These are phyloP conservation scores for Puccinia horiana DNA, from an alignment of 1,284 basidiomycete species.

Conservation along the genomic window DNA sequence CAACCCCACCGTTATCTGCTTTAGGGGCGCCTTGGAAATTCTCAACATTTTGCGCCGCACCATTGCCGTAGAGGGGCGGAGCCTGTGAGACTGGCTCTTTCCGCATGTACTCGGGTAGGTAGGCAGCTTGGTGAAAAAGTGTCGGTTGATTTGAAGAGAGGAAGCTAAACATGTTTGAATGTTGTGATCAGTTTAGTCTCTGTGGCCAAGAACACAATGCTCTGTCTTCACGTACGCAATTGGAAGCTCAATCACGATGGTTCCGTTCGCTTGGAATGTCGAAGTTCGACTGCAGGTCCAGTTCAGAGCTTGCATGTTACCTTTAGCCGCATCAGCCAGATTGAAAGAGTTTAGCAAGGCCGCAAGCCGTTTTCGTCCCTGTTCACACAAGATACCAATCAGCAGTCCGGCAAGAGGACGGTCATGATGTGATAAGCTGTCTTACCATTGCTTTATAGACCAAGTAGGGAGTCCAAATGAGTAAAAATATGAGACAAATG, in stretches of 20 bases:
- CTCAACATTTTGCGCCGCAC: background rate
- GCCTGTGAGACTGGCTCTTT: constrained; percentile 11
- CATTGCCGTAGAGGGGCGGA: background rate
- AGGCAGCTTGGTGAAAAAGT: constrained; percentile 29
- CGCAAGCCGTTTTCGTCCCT: constrained; percentile 32
- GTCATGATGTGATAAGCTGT: background rate
- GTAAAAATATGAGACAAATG: constrained; percentile 10
- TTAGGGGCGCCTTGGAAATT: no score
- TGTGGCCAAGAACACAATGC: background rate
- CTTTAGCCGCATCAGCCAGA: constrained; percentile 24
- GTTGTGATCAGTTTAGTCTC: background rate
- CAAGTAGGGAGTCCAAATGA: constrained; percentile 45
- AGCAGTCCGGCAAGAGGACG: background rate
- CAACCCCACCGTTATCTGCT: background rate
- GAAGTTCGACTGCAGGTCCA: constrained; percentile 33
- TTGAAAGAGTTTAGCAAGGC: constrained; percentile 30
- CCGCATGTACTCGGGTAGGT: constrained; percentile 43
- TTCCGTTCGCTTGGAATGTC: constrained; percentile 37
- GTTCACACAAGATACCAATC: background rate
- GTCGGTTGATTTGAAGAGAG: constrained; percentile 36
- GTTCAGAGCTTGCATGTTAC: constrained; percentile 41
- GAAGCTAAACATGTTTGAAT: constrained; percentile 4
- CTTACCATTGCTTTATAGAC: constrained; percentile 28
- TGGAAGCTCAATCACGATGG: constrained; percentile 30
- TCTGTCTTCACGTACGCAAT: constrained; percentile 25